Conservation (phyloP, 2,329 filamentous ascomycete species). For the Paraphoma chrysanthemicola region DNA sequence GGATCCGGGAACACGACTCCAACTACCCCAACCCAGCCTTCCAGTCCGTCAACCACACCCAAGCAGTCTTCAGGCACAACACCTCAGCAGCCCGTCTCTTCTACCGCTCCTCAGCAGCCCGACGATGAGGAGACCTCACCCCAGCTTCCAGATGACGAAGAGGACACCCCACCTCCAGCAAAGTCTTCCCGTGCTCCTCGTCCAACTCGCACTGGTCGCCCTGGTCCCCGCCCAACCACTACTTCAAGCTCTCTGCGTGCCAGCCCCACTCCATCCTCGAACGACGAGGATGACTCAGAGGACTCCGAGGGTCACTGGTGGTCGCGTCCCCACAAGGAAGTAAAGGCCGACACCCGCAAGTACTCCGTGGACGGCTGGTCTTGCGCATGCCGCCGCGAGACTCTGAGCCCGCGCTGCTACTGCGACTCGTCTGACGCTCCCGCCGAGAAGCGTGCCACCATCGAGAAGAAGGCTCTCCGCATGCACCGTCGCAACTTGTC, state of each 20-base stretch:
- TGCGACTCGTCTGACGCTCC: constrained; percentile 28
- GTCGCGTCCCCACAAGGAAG: constrained; percentile 13
- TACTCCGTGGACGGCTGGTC: constrained; percentile 39
- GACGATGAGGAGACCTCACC: not conserved
- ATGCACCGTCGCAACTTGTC: constrained; percentile 38
- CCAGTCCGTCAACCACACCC: constrained; percentile 3
- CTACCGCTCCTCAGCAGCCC: constrained; percentile 8
- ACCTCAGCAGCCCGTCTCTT: constrained; percentile 1
- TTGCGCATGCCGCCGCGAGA: constrained; percentile 36
- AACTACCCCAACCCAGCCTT: constrained; percentile 8
- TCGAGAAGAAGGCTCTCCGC: constrained; percentile 42
- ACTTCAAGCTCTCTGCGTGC: not conserved
- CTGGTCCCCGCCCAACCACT: not conserved
- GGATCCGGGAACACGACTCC: constrained; percentile 24
- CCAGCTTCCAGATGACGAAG: not conserved
- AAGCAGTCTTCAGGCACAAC: constrained; percentile 3
- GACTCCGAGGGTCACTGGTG: constrained; percentile 8
- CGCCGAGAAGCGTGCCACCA: constrained; percentile 26
- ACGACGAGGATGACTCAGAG: constrained; percentile 8
- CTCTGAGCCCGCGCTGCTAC: constrained; percentile 29
- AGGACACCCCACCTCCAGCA: constrained; percentile 4
- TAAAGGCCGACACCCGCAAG: constrained; percentile 17
- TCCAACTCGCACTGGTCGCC: not conserved
- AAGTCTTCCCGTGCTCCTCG: not conserved
- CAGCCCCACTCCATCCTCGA: constrained; percentile 6